Conservation (phyloP, 1,284 basidiomycete genomes). For the Erythrobasidium hasegawianum region DNA sequence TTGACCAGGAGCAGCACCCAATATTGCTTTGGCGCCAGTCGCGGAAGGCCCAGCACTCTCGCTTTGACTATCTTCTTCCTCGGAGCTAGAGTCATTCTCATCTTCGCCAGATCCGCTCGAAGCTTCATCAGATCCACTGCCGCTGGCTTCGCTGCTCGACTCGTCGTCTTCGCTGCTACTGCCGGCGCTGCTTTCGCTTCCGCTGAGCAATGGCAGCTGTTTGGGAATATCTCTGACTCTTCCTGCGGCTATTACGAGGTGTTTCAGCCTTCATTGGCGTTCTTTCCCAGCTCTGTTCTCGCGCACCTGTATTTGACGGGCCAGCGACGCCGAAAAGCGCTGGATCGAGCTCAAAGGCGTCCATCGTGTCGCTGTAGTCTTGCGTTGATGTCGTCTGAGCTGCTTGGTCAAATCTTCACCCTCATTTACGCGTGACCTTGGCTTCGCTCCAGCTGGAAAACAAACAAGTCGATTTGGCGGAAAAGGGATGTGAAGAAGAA, state of each 20-base stretch:
- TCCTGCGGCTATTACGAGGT: neutral
- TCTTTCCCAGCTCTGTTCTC: no score
- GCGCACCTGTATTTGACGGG: slow-evolving; percentile 11
- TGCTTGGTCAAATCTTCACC: neutral
- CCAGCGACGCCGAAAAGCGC: slow-evolving; percentile 35
- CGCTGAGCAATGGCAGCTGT: slow-evolving; percentile 21
- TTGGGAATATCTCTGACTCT: slow-evolving; percentile 25
- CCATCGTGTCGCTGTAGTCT: neutral
- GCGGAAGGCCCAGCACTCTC: neutral
- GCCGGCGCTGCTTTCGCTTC: slow-evolving; percentile 13
- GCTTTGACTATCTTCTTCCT: slow-evolving; percentile 1
- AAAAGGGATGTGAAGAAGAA: neutral
- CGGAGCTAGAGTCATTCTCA: slow-evolving; percentile 2
- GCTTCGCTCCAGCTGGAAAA: no score
- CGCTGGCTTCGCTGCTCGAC: slow-evolving; percentile 11
- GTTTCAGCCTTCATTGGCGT: no score
- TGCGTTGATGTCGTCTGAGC: neutral
- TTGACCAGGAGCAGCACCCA: no score
- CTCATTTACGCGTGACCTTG: neutral
- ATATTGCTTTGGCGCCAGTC: neutral
- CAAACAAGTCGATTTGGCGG: neutral
- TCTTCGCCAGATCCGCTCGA: neutral
- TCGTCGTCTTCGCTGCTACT: slow-evolving; percentile 17
- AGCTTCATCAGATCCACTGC: neutral
- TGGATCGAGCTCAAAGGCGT: slow-evolving; percentile 36